Evolutionary conservation across 441 rosid species (phyloP).

Genomic region (Mallotus repandus): DNA sequence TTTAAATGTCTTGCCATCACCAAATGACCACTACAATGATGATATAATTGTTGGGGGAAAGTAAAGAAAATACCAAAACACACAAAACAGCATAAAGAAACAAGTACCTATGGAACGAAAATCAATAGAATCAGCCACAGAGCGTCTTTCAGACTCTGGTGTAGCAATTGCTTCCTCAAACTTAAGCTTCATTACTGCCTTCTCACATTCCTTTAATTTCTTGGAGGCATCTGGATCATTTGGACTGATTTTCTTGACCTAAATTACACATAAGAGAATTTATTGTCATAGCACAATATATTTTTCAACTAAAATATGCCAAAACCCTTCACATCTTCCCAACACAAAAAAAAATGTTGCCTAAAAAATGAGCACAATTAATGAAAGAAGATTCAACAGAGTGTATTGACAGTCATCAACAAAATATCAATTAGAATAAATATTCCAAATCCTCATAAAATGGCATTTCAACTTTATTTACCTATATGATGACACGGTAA

Average conservation of each 20-base stretch:
- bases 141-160: slow-evolving; percentile 66
- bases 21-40: background rate
- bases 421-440: background rate
- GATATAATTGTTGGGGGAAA: background rate
- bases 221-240: slow-evolving; percentile 91
- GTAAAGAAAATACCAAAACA: background rate
- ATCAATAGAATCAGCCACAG: slow-evolving; percentile 85
- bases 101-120: slow-evolving; percentile 66
- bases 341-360: background rate
- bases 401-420: background rate
- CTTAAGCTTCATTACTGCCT: slow-evolving; percentile 88
- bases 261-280: slow-evolving; percentile 15
- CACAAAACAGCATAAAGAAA: slow-evolving; percentile 6
- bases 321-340: background rate
- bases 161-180: slow-evolving; percentile 94
- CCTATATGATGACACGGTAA: background rate
- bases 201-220: slow-evolving; percentile 91
- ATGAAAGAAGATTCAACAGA: background rate
- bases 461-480: background rate
- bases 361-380: background rate
- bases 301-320: background rate
- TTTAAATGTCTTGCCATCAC: background rate
- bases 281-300: slow-evolving; percentile 10
- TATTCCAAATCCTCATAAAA: background rate
- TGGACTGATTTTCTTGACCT: slow-evolving; percentile 84